phyloP scores from a whole-genome alignment of 2,329 filamentous ascomycete species.

The Ophiobolus disseminans region DNA sequence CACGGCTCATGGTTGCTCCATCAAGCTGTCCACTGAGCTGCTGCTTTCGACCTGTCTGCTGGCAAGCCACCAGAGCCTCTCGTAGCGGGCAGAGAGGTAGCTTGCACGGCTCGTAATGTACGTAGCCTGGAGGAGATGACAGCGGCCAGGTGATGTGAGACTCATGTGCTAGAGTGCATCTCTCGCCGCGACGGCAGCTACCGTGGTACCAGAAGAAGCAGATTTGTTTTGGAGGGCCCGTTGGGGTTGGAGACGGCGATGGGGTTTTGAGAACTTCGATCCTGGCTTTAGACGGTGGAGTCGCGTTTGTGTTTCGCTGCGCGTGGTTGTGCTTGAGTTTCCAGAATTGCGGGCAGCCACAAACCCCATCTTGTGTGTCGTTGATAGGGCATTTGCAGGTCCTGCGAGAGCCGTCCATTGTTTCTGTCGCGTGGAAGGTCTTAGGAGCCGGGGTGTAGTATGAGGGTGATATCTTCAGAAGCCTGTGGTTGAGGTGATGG shows the following conservation, averaged over 20 bases:
- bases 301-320: not conserved
- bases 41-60: too few species aligned
- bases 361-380: slow-evolving; percentile 26
- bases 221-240: slow-evolving; percentile 24
- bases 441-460: too few species aligned
- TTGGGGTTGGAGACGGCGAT: slow-evolving; percentile 3
- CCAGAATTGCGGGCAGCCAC: slow-evolving; percentile 38
- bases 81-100: slow-evolving; percentile 30
- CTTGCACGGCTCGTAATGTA: slow-evolving; percentile 23
- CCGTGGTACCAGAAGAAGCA: slow-evolving; percentile 41
- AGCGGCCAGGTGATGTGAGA: slow-evolving; percentile 31
- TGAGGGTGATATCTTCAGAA: too few species aligned
- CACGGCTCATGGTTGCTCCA: slow-evolving; percentile 11
- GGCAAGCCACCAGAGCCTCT: slow-evolving; percentile 13
- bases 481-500: too few species aligned
- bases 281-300: not conserved
- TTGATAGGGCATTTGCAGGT: slow-evolving; percentile 14
- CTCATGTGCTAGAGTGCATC: slow-evolving; percentile 22
- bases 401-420: not conserved
- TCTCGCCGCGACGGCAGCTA: slow-evolving; percentile 15
- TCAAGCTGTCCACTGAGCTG: slow-evolving; percentile 16
- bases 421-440: too few species aligned
- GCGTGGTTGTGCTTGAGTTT: not conserved
- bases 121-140: slow-evolving; percentile 19
- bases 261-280: not conserved